Conservation (phyloP, 1,284 basidiomycete species). For the Trametes hirsuta region DNA sequence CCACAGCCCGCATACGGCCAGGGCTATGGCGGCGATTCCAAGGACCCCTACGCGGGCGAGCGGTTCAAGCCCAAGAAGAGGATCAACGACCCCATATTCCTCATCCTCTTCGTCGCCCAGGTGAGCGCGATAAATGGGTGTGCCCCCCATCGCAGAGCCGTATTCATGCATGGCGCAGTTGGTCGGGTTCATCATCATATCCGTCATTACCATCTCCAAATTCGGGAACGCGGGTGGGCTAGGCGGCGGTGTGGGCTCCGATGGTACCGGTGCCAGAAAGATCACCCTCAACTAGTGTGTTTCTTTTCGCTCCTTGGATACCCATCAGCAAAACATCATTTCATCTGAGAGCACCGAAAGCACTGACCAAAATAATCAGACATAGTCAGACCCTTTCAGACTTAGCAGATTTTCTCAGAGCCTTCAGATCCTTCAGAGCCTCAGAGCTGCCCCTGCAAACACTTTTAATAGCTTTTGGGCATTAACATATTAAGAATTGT, state of each 20-base stretch:
- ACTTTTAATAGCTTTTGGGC: too few species aligned
- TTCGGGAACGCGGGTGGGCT: conserved; percentile 71
- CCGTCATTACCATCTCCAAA: conserved; percentile 62
- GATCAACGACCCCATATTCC: conserved; percentile 74
- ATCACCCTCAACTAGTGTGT: conserved; percentile 65
- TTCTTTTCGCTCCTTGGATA: background rate
- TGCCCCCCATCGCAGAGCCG: background rate
- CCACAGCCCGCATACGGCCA: conserved; percentile 12
- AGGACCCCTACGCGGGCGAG: conserved; percentile 62
- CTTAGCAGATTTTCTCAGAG: too few species aligned
- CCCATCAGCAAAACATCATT: too few species aligned
- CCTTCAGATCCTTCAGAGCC: too few species aligned
- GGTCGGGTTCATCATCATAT: conserved; percentile 68
- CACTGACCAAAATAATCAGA: too few species aligned
- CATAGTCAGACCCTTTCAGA: too few species aligned
- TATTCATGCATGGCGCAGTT: conserved; percentile 42
- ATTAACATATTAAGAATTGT: too few species aligned
- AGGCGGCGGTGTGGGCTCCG: conserved; percentile 65
- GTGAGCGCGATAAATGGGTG: conserved; percentile 30
- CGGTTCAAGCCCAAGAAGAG: conserved; percentile 72
- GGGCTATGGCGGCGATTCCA: conserved; percentile 41
- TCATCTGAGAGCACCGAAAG: background rate
- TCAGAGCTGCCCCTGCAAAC: too few species aligned
- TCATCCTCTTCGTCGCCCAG: conserved; percentile 72
- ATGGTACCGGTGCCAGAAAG: conserved; percentile 45